phyloP scores from a whole-genome alignment of 176 grass and related monocot genomes.

The Carex cristatella region DNA sequence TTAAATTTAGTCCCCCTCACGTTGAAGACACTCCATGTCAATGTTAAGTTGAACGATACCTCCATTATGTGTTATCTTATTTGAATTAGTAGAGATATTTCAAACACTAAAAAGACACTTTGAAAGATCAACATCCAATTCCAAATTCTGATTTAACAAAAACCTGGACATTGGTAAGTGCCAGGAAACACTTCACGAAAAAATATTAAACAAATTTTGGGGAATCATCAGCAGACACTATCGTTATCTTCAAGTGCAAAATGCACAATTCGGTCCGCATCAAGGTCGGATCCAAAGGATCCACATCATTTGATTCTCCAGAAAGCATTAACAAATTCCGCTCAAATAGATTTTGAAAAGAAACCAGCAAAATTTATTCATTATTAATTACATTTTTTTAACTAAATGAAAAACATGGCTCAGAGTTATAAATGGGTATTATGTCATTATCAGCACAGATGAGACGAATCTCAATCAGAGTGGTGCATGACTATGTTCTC shows the following conservation, averaged over 20 bases:
- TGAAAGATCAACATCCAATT: too few species aligned
- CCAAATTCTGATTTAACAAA: too few species aligned
- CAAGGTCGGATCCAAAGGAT: conserved; percentile 3
- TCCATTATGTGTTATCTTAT: too few species aligned
- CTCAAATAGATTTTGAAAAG: too few species aligned
- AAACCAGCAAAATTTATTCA: not conserved
- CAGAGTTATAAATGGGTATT: not conserved
- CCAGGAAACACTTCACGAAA: not conserved
- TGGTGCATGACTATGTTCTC: conserved; percentile 58
- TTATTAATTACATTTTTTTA: not conserved
- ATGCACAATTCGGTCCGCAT: conserved; percentile 12
- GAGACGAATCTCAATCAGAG: conserved; percentile 12
- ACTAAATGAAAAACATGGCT: not conserved
- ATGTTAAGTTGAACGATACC: too few species aligned
- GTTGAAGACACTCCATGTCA: too few species aligned
- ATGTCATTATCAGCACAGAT: not conserved
- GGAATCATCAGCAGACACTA: not conserved
- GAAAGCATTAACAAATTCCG: not conserved
- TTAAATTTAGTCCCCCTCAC: too few species aligned
- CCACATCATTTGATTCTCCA: not conserved
- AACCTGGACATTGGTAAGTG: too few species aligned
- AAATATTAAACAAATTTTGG: not conserved
- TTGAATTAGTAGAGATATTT: too few species aligned
- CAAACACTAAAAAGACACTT: too few species aligned
- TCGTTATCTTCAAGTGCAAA: not conserved